These are phyloP conservation scores for Tolypocladium nubicola DNA, from an alignment of 2,329 filamentous ascomycete species.

Conservation along the genomic window DNA sequence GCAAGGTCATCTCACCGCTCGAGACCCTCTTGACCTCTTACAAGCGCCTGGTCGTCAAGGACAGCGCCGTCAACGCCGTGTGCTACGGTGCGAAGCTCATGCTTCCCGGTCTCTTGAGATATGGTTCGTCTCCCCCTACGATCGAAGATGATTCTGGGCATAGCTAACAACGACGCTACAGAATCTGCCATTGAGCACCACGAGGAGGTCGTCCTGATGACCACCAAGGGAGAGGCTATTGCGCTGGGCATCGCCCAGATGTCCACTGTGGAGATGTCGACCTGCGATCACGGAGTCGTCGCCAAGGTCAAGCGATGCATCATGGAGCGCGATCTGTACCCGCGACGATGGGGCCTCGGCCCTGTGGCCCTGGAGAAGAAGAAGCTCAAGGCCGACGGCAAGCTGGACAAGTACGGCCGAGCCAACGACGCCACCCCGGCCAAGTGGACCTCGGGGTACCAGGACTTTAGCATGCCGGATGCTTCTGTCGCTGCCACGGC, in stretches of 20 bases:
- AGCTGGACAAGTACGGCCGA: slow-evolving; percentile 95
- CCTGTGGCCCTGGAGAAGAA: slow-evolving; percentile 95
- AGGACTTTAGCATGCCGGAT: slow-evolving; percentile 64
- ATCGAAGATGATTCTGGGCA: not conserved
- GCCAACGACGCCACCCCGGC: slow-evolving; percentile 86
- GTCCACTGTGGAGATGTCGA: slow-evolving; percentile 94
- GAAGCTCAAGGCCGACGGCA: slow-evolving; percentile 97
- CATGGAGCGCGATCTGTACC: slow-evolving; percentile 98
- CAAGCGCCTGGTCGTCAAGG: slow-evolving; percentile 97
- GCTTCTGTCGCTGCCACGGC: slow-evolving; percentile 32
- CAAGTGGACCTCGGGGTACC: slow-evolving; percentile 88
- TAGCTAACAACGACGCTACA: slow-evolving; percentile 24
- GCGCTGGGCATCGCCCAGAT: slow-evolving; percentile 94
- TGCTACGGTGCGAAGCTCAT: slow-evolving; percentile 99
- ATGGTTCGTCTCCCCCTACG: slow-evolving; percentile 46
- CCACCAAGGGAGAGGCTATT: slow-evolving; percentile 97
- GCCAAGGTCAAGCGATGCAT: slow-evolving; percentile 99
- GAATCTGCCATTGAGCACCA: slow-evolving; percentile 86
- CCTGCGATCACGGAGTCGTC: slow-evolving; percentile 94
- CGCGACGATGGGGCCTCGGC: slow-evolving; percentile 89
- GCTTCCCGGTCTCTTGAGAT: slow-evolving; percentile 90
- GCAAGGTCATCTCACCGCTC: slow-evolving; percentile 81
- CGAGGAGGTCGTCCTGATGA: slow-evolving; percentile 96
- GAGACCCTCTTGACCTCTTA: slow-evolving; percentile 87
- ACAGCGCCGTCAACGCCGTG: slow-evolving; percentile 72